Conservation (phyloP, 1,284 basidiomycete species). For the Pterulicium gracile region DNA sequence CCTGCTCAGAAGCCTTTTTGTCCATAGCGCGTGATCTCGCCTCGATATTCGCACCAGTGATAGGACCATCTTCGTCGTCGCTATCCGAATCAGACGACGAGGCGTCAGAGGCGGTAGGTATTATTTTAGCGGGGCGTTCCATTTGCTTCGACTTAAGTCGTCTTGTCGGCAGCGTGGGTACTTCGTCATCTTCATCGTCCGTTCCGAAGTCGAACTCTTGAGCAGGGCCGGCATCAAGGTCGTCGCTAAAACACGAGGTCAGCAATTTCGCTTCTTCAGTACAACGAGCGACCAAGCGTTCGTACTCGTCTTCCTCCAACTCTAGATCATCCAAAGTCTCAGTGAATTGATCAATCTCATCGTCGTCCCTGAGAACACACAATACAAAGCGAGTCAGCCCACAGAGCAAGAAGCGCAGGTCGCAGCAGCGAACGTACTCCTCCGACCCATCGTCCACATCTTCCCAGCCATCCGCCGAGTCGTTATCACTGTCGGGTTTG, state of each 20-base stretch:
- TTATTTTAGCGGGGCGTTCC: conserved; percentile 36
- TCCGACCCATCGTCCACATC: conserved; percentile 40
- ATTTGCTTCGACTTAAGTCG: conserved; percentile 42
- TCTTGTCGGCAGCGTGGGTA: conserved; percentile 21
- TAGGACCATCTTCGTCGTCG: conserved; percentile 44
- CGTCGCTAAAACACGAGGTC: conserved; percentile 11
- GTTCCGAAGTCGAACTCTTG: conserved; percentile 65
- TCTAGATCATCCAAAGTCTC: conserved; percentile 35
- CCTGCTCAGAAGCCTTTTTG: conserved; percentile 51
- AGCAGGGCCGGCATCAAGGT: conserved; percentile 34
- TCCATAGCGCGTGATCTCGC: conserved; percentile 66
- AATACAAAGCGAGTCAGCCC: conserved; percentile 16
- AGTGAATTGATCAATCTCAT: conserved; percentile 28
- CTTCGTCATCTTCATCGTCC: conserved; percentile 47
- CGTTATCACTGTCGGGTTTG: conserved; percentile 20
- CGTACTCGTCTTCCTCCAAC: conserved; percentile 28
- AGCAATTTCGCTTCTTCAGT: conserved; percentile 2
- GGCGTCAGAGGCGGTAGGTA: conserved; percentile 36
- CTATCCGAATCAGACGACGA: conserved; percentile 24
- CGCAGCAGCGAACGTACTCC: conserved; percentile 17
- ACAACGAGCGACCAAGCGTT: conserved; percentile 23
- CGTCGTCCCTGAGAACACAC: conserved; percentile 36
- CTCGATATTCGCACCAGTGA: conserved; percentile 71
- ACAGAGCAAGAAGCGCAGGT: conserved; percentile 8
- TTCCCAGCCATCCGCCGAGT: conserved; percentile 49